phyloP scores from a whole-genome alignment of 2,329 filamentous ascomycete genomes.

The Colletotrichum sp. region DNA sequence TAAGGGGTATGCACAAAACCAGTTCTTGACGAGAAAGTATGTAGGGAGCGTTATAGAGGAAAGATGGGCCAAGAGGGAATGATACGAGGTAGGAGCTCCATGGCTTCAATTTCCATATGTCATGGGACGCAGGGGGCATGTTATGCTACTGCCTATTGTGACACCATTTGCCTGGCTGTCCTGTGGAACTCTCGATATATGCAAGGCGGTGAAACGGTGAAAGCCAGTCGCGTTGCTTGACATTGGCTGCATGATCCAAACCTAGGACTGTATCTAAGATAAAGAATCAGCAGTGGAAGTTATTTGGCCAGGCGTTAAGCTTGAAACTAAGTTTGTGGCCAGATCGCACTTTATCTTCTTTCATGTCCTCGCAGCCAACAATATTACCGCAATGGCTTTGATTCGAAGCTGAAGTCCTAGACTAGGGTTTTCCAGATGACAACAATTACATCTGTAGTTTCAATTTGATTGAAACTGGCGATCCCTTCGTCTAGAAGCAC shows the following conservation, averaged over 20 bases:
- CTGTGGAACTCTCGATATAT: fast-evolving
- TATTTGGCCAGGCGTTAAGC: neutral
- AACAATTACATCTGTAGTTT: too few relatives aligned
- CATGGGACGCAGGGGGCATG: neutral
- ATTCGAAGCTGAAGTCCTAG: neutral
- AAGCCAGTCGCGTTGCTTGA: neutral
- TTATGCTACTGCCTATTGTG: neutral
- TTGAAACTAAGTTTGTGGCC: neutral
- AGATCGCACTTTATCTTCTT: neutral
- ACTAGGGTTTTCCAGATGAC: too few relatives aligned
- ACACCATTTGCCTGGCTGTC: neutral
- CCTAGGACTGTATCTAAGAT: fast-evolving
- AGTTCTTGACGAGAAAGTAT: fast-evolving
- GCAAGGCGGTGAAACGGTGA: fast-evolving
- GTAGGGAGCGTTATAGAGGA: fast-evolving
- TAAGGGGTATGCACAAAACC: fast-evolving
- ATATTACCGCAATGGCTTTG: fast-evolving
- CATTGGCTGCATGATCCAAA: fast-evolving
- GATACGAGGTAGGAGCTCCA: neutral
- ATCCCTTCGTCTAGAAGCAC: too few relatives aligned
- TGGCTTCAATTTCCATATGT: neutral
- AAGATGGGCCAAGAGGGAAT: neutral
- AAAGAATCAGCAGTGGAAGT: fast-evolving
- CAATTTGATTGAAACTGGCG: too few relatives aligned
- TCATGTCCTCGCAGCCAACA: fast-evolving